Base-by-base conservation (phyloP, 108 stramenopile genomes). In the Asterionellopsis glacialis region DNA sequence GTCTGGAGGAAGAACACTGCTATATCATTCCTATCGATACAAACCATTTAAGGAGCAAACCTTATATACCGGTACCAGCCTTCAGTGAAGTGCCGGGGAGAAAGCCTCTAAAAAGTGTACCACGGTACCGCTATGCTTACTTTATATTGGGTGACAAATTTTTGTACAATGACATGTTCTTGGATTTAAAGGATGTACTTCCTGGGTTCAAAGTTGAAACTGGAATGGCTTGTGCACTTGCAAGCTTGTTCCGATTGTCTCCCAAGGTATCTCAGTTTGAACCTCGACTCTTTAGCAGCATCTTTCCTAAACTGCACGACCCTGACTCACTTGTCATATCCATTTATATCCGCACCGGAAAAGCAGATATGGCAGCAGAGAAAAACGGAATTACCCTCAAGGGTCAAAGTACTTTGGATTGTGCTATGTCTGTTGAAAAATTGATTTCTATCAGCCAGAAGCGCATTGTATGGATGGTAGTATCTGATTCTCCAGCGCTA, bases 381-480 rank as follows among this genome's bases (percentile, higher is more conserved):
- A 33, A 2, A 33, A 7, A 7, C 33, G 33, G 7, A 33, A 33
- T 33, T 33, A 33, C 33, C 2, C 33, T 7, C 33, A 2, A 5
- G 7, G 33, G 33, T 7, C 33, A 33, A 33, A 33, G 7, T 2
- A 5, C 33, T 33, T 7, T 33, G 5, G 23, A 65, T n/a, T 65
- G 64, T 65, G 64, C 64, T 9, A 26, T 65, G 27, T 24, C 55
- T 18, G 42, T 65, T 1, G 64, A 65, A 28, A 38, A 55, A 21
- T 33, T 33, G 2, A 33, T 2, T 5, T 33, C 33, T 33, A 5
- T 7, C 33, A 33, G 33, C 7, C 33, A 33, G 33, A 33, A 48
- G 21, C 47, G 47, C 3, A 38, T 57, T 2, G 56, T 57, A 16
- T 57, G 56, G 56, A 57, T 57, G 56, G 18, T 57, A 16, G 56